Percentiles rank a stretch among this genome's conserved stretches.
Evolutionary conservation across 441 rosid species (phyloP).

Genomic region (Eruca vesicaria): DNA sequence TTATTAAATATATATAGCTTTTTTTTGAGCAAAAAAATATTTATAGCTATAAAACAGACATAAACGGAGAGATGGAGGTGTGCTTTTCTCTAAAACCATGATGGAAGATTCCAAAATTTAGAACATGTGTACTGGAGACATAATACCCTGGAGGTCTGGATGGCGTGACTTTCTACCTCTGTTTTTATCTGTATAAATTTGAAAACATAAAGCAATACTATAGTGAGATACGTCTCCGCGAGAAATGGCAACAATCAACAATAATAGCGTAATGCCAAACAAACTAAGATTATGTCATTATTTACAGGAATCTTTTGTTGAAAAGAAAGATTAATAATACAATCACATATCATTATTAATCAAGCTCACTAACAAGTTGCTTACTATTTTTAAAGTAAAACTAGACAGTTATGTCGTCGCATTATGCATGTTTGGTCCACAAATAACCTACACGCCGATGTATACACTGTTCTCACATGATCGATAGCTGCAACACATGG

Average conservation of each 20-base stretch:
- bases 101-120: conserved; percentile 7
- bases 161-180: conserved; percentile 13
- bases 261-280: neutral
- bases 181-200: neutral
- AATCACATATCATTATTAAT: conserved; percentile 7
- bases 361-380: conserved; percentile 12
- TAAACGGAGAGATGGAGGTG: neutral
- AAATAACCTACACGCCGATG: conserved; percentile 1
- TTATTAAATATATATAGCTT: no score
- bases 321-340: neutral
- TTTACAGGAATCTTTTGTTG: conserved; percentile 7
- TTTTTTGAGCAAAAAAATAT: no score
- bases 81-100: neutral
- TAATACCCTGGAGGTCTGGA: conserved; percentile 10
- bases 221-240: conserved; percentile 23
- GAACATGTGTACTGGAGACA: conserved; percentile 29
- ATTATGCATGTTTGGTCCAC: conserved; percentile 6
- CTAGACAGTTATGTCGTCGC: neutral
- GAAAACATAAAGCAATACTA: neutral
- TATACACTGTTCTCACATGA: conserved; percentile 11
- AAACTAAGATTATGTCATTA: conserved; percentile 22
- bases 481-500: conserved; percentile 18
- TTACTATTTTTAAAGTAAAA: neutral
- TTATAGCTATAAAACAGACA: neutral
- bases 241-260: conserved; percentile 14